A percentile compares a stretch with the other conserved stretches of the same genome.
These are phyloP conservation scores for Colletotrichum sp. DNA, from an alignment of 2,329 filamentous ascomycete species.

Conservation along the genomic window DNA sequence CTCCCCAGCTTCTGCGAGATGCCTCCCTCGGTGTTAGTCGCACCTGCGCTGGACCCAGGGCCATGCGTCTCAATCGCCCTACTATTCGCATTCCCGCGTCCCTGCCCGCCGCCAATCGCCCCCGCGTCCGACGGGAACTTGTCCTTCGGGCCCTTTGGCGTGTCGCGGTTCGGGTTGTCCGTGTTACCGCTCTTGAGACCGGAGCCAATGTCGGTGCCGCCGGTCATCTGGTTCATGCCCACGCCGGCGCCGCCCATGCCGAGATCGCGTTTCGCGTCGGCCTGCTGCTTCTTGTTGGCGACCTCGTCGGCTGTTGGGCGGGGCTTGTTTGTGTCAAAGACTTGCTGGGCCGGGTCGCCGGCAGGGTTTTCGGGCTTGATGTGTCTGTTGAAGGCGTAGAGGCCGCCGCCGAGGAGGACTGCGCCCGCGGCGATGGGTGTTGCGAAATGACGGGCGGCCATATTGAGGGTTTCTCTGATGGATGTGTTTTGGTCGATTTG, in stretches of 20 bases:
- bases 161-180: constrained; percentile 24
- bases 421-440: constrained; percentile 7
- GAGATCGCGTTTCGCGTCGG: constrained; percentile 32
- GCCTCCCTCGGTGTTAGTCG: background rate
- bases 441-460: constrained; percentile 8
- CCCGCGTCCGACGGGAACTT: constrained; percentile 38
- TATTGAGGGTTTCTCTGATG: background rate
- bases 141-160: constrained; percentile 28
- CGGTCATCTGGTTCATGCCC: constrained; percentile 32
- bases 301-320: constrained; percentile 14
- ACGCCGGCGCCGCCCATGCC: constrained; percentile 36
- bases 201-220: constrained; percentile 32
- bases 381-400: constrained; percentile 14
- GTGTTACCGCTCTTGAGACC: constrained; percentile 20
- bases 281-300: constrained; percentile 8
- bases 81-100: constrained; percentile 30
- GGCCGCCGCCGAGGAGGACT: constrained; percentile 11
- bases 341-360: constrained; percentile 11
- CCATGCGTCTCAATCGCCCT: constrained; percentile 30
- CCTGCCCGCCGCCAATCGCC: constrained; percentile 35
- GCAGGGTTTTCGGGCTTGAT: background rate
- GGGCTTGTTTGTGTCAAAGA: background rate
- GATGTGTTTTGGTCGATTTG: background rate
- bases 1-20: constrained; percentile 22
- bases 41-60: background rate